Base-by-base conservation (phyloP, 1,284 basidiomycete genomes). In the Ustilago bromivora region DNA sequence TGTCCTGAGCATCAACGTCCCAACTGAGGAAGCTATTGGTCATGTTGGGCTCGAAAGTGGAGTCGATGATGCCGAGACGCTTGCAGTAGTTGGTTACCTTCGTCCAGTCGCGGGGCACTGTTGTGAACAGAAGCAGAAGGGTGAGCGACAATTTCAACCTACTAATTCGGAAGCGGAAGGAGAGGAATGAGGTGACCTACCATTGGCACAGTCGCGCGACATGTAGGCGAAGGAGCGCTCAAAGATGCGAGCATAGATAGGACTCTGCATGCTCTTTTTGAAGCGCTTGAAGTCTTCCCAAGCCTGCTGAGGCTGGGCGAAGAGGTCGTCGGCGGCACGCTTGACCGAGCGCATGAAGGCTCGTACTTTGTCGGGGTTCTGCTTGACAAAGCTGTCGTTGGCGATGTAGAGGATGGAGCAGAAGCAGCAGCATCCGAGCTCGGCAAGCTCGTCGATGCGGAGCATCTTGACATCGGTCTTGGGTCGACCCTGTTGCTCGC, bases 281-380 rank as follows among this genome's bases (percentile, higher is more conserved):
- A 79, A 80, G 52, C 72, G 66, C 68, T 83, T 84, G 80, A 83
- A 86, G 57, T 84, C 83, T 23, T 76, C 76, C 87, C 87, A 88
- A 12, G 85, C 84, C 59, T 79, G 70, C 32, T 71, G 78, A 17
- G 87, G 87, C 61, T 86, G 71, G 32, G 63, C 57, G 40, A 83
- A 75, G 47, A 88, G 74, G 63, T 83, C 81, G 69, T 87, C 87
- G 36, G 85, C 76, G 28, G 83, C 87, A 41, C 82, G 80, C 79
- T 88, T 87, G 71, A 87, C 77, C 12, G 86, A 87, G 23, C 83
- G 82, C 85, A 88, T 86, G 67, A 88, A 87, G 8, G 85, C 84
- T 3, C 77, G 78, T 32, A 82, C 84, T 74, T 87, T 84, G n/a
- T 84, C 82, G 6, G 84, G 85, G 68, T 86, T 70, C 31, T 66